Evolutionary conservation across 1,139 yeast genomes (phyloP).

Genomic region (Geotrichum cucujoidarum): DNA sequence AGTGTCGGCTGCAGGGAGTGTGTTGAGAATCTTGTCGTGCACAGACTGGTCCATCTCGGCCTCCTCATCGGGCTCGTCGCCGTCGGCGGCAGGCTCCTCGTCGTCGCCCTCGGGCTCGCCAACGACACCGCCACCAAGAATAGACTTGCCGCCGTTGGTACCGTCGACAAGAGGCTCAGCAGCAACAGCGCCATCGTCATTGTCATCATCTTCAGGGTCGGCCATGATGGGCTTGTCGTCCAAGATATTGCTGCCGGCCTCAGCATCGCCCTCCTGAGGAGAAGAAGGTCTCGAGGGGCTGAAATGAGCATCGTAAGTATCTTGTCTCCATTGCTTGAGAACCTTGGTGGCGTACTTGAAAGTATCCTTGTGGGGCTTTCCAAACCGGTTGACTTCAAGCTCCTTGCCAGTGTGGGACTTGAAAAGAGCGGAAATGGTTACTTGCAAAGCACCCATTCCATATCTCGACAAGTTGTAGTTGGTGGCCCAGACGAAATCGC

Average conservation of each 20-base stretch:
- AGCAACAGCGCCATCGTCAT: background rate
- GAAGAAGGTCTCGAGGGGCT: constrained; percentile 18
- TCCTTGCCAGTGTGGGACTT: constrained; percentile 78
- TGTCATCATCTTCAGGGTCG: constrained; percentile 2
- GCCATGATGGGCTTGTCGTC: constrained; percentile 8
- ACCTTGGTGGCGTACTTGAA: constrained; percentile 76
- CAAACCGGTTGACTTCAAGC: constrained; percentile 69
- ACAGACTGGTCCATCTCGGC: constrained; percentile 28
- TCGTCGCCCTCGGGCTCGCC: constrained; percentile 14
- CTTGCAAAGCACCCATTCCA: constrained; percentile 89
- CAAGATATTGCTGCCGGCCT: background rate
- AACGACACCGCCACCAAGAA: constrained; percentile 14
- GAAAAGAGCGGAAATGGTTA: constrained; percentile 74
- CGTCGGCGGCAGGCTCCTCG: constrained; percentile 7
- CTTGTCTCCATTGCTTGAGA: constrained; percentile 69
- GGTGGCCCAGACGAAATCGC: constrained; percentile 87
- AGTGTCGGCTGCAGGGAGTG: constrained; percentile 76
- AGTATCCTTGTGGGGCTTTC: constrained; percentile 82
- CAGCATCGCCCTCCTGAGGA: constrained; percentile 12
- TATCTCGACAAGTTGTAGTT: constrained; percentile 72
- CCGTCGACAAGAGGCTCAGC: constrained; percentile 23
- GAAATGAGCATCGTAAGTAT: constrained; percentile 49
- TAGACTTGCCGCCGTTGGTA: constrained; percentile 36
- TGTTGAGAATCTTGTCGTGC: constrained; percentile 21
- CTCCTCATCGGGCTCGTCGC: constrained; percentile 22